These are phyloP conservation scores for Daedaleopsis nitida DNA, from an alignment of 768 basidiomycete species.

Conservation along the genomic window DNA sequence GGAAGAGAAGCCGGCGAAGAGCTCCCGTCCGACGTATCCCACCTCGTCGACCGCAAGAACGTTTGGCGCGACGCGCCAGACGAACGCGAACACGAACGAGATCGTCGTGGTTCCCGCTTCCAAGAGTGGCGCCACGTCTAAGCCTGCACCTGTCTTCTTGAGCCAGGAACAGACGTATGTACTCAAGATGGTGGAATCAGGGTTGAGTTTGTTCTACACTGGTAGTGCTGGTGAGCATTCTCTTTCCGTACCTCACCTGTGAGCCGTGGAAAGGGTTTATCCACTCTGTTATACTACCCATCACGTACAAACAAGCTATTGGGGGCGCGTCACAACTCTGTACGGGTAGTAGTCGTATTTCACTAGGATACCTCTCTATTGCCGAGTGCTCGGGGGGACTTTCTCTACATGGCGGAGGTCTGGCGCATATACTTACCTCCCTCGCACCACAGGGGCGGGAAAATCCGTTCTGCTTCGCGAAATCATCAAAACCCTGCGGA, in stretches of 20 bases:
- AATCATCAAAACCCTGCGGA: slow-evolving; percentile 77
- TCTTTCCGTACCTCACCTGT: neutral
- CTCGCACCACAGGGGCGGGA: slow-evolving; percentile 73
- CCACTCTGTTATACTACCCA: too few relatives aligned
- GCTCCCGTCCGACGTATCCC: slow-evolving; percentile 4
- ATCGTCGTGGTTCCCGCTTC: slow-evolving; percentile 27
- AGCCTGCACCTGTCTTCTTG: slow-evolving; percentile 54
- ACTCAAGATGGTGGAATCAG: slow-evolving; percentile 71
- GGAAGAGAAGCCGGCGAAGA: slow-evolving; percentile 1
- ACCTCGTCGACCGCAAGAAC: neutral
- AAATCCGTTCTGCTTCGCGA: slow-evolving; percentile 94
- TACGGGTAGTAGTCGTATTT: too few relatives aligned
- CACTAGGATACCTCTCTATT: neutral
- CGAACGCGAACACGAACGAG: slow-evolving; percentile 17
- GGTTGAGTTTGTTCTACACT: slow-evolving; percentile 89
- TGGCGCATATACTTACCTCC: slow-evolving; percentile 11
- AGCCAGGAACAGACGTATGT: slow-evolving; percentile 89
- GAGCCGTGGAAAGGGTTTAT: too few relatives aligned
- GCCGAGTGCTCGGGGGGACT: neutral
- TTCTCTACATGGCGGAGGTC: neutral
- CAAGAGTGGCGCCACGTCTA: slow-evolving; percentile 15
- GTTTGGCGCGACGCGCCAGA: slow-evolving; percentile 7
- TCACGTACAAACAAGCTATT: too few relatives aligned
- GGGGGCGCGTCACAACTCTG: too few relatives aligned
- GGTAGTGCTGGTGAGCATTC: slow-evolving; percentile 84